Conservation (phyloP, 1,284 basidiomycete species). For the Trichosporon faecale region DNA sequence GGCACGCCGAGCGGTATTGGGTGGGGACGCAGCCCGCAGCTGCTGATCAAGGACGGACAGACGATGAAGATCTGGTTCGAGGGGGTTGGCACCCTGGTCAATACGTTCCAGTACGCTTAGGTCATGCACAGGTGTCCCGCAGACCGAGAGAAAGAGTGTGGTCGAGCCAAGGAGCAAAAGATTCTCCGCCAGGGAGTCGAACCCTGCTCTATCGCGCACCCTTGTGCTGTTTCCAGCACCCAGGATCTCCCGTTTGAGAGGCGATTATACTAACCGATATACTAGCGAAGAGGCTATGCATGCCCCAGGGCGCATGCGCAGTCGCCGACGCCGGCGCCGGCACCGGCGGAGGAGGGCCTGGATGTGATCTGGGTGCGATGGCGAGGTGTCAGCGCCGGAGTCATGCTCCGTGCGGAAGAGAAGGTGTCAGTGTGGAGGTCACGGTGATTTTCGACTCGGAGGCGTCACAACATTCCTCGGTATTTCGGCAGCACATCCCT, state of each 20-base stretch:
- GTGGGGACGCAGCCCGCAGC: slow-evolving; percentile 39
- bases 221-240: background rate
- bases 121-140: background rate
- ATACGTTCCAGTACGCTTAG: slow-evolving; percentile 26
- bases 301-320: background rate
- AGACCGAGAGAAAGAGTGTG: too few species aligned
- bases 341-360: too few species aligned
- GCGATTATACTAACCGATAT: slow-evolving; percentile 7
- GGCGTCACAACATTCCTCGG: too few species aligned
- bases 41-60: slow-evolving; percentile 47
- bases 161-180: background rate
- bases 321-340: background rate
- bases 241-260: background rate
- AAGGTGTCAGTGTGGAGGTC: too few species aligned
- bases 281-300: background rate
- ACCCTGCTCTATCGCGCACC: too few species aligned
- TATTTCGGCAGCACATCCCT: too few species aligned
- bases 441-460: too few species aligned
- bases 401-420: too few species aligned
- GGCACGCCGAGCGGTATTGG: slow-evolving; percentile 52
- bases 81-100: slow-evolving; percentile 53
- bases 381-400: too few species aligned
- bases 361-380: too few species aligned
- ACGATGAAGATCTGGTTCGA: slow-evolving; percentile 50
- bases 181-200: slow-evolving; percentile 2